Percentiles rank a stretch among this genome's conserved stretches.
Conservation (phyloP, 495 filamentous ascomycete species). For the Aspergillus bridgeri region DNA sequence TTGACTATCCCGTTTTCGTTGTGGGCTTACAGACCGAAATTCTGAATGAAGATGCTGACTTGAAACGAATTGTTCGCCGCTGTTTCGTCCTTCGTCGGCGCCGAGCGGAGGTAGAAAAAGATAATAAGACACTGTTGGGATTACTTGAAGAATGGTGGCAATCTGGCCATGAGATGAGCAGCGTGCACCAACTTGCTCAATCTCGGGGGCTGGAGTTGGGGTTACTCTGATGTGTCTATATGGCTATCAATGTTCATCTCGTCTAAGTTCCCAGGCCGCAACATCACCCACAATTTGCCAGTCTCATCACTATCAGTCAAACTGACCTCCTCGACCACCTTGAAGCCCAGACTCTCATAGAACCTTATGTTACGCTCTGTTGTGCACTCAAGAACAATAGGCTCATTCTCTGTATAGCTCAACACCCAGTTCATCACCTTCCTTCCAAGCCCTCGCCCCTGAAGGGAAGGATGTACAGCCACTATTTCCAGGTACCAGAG, state of each 20-base stretch:
- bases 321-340: slow-evolving; percentile 21
- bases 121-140: slow-evolving; percentile 18
- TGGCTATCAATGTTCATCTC: neutral
- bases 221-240: slow-evolving; percentile 20
- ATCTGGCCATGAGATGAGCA: slow-evolving; percentile 10
- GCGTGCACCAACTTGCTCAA: slow-evolving; percentile 26
- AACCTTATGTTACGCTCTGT: slow-evolving; percentile 22
- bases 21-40: slow-evolving; percentile 25
- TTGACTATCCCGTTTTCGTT: slow-evolving; percentile 27
- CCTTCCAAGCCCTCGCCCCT: slow-evolving; percentile 23
- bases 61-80: slow-evolving; percentile 17
- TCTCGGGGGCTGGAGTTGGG: slow-evolving; percentile 28
- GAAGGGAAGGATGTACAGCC: slow-evolving; percentile 29
- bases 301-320: slow-evolving; percentile 16
- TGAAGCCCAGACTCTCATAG: slow-evolving; percentile 27
- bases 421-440: slow-evolving; percentile 18
- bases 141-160: slow-evolving; percentile 34
- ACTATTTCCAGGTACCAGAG: slow-evolving; percentile 32
- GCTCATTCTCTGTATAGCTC: slow-evolving; percentile 11
- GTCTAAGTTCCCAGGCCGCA: slow-evolving; percentile 7
- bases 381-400: slow-evolving; percentile 28
- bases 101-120: neutral
- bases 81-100: slow-evolving; percentile 1
- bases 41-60: slow-evolving; percentile 18
- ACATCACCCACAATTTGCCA: slow-evolving; percentile 29